These are phyloP conservation scores for Leucoagaricus sp. DNA, from an alignment of 1,284 basidiomycete genomes.

Conservation along the genomic window DNA sequence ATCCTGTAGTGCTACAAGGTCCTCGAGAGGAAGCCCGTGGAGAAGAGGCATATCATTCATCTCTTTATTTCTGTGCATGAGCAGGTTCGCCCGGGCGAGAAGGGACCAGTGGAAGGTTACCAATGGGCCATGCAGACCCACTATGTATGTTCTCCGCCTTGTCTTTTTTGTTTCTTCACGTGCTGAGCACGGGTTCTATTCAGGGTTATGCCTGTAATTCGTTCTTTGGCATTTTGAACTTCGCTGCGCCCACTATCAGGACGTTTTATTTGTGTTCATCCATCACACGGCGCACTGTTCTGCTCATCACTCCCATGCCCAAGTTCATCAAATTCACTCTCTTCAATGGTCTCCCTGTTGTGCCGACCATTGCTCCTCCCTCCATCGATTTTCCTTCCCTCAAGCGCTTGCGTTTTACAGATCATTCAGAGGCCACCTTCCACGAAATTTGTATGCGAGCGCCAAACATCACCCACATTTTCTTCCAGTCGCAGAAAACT, in stretches of 20 bases:
- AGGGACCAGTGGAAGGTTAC: background rate
- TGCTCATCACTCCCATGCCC: conserved; percentile 20
- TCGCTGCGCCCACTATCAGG: conserved; percentile 15
- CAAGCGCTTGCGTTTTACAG: too few relatives aligned
- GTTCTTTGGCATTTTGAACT: conserved; percentile 15
- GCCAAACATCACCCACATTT: too few relatives aligned
- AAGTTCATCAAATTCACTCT: too few relatives aligned
- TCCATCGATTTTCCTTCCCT: too few relatives aligned
- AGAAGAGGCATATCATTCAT: conserved; percentile 24
- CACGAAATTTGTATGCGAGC: too few relatives aligned
- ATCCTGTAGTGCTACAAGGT: conserved; percentile 21
- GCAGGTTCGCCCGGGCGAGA: conserved; percentile 10
- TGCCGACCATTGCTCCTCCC: too few relatives aligned
- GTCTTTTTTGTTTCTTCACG: background rate
- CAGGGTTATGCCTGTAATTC: conserved; percentile 16
- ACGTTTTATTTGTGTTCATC: conserved; percentile 16
- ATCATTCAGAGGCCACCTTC: too few relatives aligned
- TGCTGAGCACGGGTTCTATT: background rate
- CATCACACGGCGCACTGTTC: conserved; percentile 8
- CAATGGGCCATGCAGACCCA: conserved; percentile 3
- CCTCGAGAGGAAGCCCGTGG: conserved; percentile 18
- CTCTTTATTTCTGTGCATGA: conserved; percentile 24
- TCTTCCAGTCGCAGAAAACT: too few relatives aligned
- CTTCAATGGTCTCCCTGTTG: too few relatives aligned
- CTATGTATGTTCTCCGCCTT: background rate